phyloP scores from a whole-genome alignment of 352 stramenopile species.

The Phytophthora sp. region DNA sequence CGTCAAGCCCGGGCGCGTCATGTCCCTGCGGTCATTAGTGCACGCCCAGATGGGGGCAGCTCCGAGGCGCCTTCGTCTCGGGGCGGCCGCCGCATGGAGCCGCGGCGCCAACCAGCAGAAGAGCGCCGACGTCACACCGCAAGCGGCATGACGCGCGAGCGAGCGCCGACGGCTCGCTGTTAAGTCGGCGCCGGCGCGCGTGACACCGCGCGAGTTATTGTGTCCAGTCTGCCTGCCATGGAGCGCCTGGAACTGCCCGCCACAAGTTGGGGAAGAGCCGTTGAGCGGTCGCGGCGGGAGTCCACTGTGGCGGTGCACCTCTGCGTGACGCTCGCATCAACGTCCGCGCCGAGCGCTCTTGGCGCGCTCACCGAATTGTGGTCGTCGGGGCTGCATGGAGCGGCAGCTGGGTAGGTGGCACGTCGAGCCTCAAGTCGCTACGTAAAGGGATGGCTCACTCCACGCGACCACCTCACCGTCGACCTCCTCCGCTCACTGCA shows the following conservation, averaged over 20 bases:
- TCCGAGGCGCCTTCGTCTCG: conserved; percentile 5
- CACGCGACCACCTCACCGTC: not conserved
- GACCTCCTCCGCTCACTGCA: not conserved
- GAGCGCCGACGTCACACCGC: conserved; percentile 1
- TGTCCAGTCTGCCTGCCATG: no score
- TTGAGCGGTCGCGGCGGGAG: not conserved
- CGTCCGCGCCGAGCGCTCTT: not conserved
- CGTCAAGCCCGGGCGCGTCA: conserved; percentile 12
- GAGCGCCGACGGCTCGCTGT: not conserved
- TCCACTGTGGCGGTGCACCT: conserved; percentile 8
- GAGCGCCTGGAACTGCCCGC: no score
- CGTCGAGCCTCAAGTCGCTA: conserved; percentile 3
- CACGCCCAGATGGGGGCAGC: conserved; percentile 3
- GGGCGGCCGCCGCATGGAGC: conserved; percentile 19
- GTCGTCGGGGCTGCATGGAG: not conserved
- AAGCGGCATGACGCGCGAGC: conserved; percentile 5
- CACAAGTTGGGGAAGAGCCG: no score
- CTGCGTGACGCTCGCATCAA: conserved; percentile 4
- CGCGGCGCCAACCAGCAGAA: no score
- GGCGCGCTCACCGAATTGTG: not conserved
- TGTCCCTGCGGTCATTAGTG: conserved; percentile 26
- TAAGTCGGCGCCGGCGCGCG: not conserved
- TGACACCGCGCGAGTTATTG: no score
- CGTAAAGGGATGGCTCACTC: not conserved
- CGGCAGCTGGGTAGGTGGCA: not conserved